Base-by-base conservation (phyloP, 2,329 filamentous ascomycete species). In the Arachnomyces sp. region DNA sequence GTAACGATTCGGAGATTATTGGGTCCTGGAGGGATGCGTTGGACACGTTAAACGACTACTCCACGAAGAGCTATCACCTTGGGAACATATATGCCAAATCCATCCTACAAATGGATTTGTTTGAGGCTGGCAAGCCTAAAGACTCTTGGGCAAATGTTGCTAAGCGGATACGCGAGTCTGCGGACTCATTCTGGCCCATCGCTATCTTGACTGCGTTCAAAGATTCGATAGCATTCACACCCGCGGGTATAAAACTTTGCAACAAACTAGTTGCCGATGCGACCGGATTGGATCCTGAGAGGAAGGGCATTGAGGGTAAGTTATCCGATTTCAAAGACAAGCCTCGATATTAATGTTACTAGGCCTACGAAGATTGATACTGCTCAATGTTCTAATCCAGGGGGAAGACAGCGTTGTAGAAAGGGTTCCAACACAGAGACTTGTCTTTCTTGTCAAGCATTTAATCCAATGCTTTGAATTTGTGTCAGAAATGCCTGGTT, bases 391-490 rank as follows among this genome's bases (percentile, higher is more conserved):
- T 18, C 60, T 81, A 3, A 49, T 79, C 7, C 55, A 65, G 16
- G 65, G 62, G 2, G 68, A 74, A 42, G 66, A 71, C 28, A 62
- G 64, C 6, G 64, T 73, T 14, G 57, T 67, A 3, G 59, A 68
- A 5, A 49, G 42, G 8, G 40, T 77, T 41, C 66, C 66, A 15
- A 64, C 61, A 39, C 77, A 89, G 52, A 76, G 88, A 16, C 63
- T 92, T 2, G 78, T 94, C 0, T 92, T 94, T 63, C 79, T 90
- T 7, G 77, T 90, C 31, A 85, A 84, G 55, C 81, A 89, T 47
- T 72, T 94, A 6, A 74, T 84, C 0, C 74, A 77, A 7, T 89
- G 84, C 77, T 65, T 89, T 0, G 73, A 81, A 11, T 68, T 79
- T 51, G 70, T 69, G 44, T 54, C 86, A 39, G 65, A 75, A 59